Percentiles rank a stretch among this genome's conserved stretches.
phyloP scores from a whole-genome alignment of 2,329 filamentous ascomycete species.

The Cercospora beticola region DNA sequence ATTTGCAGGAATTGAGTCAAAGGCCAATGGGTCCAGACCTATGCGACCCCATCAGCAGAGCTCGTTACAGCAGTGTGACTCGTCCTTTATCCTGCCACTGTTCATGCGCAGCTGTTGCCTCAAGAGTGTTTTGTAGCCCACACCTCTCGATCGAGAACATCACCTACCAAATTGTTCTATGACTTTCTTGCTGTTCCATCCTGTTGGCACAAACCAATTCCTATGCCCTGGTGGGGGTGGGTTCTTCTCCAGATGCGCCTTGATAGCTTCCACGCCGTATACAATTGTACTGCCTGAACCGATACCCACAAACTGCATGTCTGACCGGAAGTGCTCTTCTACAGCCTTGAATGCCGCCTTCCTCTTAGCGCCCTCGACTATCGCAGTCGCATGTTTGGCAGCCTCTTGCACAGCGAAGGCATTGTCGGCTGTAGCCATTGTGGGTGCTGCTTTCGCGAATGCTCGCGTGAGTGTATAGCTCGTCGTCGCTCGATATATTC shows the following conservation, averaged over 20 bases:
- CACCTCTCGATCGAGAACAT: background rate
- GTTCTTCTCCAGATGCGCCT: conserved; percentile 52
- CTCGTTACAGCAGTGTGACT: background rate
- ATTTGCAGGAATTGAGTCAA: conserved; percentile 69
- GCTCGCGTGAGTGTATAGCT: background rate
- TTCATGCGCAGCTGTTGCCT: background rate
- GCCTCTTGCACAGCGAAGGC: conserved; percentile 13
- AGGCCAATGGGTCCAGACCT: conserved; percentile 69
- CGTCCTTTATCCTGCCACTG: background rate
- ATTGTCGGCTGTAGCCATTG: conserved; percentile 16
- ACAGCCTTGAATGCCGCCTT: conserved; percentile 73
- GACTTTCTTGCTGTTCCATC: conserved; percentile 83
- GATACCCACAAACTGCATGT: conserved; percentile 69
- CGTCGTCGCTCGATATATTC: background rate
- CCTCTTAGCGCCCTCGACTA: conserved; percentile 70
- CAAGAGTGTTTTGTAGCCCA: background rate
- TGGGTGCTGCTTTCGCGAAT: background rate
- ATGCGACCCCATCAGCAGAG: background rate
- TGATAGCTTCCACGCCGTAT: conserved; percentile 81
- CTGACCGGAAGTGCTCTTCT: conserved; percentile 65
- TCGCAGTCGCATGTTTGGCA: conserved; percentile 1
- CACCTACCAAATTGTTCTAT: conserved; percentile 67
- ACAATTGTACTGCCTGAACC: conserved; percentile 79
- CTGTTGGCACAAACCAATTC: conserved; percentile 90
- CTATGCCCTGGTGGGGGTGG: conserved; percentile 49